Percentiles rank a stretch among this genome's conserved stretches.
Conservation (phyloP, 805 yeast species). For the Schwanniomyces vanrijiae region DNA sequence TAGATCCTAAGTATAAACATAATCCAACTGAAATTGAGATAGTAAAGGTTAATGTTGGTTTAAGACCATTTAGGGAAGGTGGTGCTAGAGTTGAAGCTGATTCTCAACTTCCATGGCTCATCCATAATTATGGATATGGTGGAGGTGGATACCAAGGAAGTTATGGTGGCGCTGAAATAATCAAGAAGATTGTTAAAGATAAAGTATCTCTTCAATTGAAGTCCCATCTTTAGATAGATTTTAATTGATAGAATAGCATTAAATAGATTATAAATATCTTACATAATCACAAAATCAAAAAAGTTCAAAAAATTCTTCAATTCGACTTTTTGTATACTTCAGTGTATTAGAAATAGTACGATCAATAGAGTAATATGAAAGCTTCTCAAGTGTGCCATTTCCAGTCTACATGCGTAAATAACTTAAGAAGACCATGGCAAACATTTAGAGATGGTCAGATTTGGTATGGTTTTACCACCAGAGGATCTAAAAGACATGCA, state of each 20-base stretch:
- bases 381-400: constrained; percentile 46
- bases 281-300: constrained; percentile 2
- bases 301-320: not conserved
- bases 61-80: constrained; percentile 37
- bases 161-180: constrained; percentile 53
- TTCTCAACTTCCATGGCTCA: constrained; percentile 31
- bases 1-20: constrained; percentile 23
- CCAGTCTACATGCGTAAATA: constrained; percentile 43
- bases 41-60: constrained; percentile 34
- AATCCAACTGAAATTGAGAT: constrained; percentile 32
- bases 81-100: constrained; percentile 37
- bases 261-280: not conserved
- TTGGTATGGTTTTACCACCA: constrained; percentile 75
- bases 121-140: constrained; percentile 72
- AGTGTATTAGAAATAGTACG: not conserved
- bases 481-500: constrained; percentile 81
- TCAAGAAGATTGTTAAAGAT: constrained; percentile 23
- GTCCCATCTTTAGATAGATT: not conserved
- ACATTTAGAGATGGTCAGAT: constrained; percentile 78
- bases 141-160: constrained; percentile 80
- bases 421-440: constrained; percentile 85
- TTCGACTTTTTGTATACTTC: constrained; percentile 1
- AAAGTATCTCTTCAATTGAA: not conserved
- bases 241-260: not conserved
- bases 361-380: constrained; percentile 40